A percentile compares a stretch with the other conserved stretches of the same genome.
Conservation (phyloP, 163 green algal genomes). For the Chlorella variabilis region DNA sequence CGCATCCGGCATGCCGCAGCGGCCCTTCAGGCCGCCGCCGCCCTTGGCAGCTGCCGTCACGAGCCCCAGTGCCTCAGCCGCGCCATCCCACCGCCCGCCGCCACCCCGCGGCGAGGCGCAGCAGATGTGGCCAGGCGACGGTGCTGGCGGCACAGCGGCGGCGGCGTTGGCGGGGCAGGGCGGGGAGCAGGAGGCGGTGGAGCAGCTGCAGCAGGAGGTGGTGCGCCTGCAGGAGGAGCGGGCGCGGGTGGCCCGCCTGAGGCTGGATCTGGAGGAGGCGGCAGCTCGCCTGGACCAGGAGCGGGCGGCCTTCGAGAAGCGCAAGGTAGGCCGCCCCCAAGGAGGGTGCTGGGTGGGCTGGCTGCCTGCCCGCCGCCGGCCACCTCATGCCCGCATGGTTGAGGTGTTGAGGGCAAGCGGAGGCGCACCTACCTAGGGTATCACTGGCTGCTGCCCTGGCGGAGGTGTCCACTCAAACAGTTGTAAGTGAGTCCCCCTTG, state of each 20-base stretch:
- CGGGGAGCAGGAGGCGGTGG: not conserved
- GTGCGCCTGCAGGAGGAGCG: constrained; percentile 42
- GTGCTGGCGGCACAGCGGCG: constrained; percentile 1
- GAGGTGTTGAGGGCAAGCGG: too few species aligned
- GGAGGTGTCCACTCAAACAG: too few species aligned
- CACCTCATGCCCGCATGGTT: too few species aligned
- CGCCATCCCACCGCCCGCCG: not conserved
- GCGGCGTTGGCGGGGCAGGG: not conserved
- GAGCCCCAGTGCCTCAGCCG: too few species aligned
- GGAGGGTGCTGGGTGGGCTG: not conserved
- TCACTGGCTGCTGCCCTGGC: not conserved
- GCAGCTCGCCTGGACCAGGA: constrained; percentile 32
- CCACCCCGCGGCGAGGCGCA: not conserved
- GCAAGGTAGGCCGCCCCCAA: constrained; percentile 50
- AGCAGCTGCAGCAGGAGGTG: constrained; percentile 35
- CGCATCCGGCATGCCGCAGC: not conserved
- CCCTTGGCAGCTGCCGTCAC: too few species aligned
- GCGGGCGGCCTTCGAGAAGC: constrained; percentile 36
- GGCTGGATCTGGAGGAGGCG: constrained; percentile 40
- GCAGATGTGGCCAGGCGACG: not conserved
- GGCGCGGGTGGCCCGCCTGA: constrained; percentile 28
- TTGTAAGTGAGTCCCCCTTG: too few species aligned
- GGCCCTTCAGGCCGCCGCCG: not conserved
- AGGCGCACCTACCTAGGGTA: too few species aligned
- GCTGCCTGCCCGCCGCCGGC: too few species aligned